A percentile compares a stretch with the other conserved stretches of the same genome.
Evolutionary conservation across 1,139 yeast species (phyloP).

Genomic region (Suhomyces choctaworum): DNA sequence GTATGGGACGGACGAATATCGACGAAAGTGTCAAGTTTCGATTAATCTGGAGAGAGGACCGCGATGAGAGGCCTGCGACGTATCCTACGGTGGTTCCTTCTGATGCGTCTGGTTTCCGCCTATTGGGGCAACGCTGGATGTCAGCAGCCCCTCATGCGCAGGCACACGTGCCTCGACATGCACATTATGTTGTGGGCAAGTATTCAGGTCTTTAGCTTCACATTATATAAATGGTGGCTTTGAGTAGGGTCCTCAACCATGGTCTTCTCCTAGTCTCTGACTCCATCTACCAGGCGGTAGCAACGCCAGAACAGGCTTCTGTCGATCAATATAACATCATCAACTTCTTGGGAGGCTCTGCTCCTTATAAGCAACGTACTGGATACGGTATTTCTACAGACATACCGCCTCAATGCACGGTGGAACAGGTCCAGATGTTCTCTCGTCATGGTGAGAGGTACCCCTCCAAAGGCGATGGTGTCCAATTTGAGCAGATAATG

Average conservation of each 20-base stretch:
- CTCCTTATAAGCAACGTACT: slow-evolving; percentile 37
- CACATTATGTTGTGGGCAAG: too few relatives aligned
- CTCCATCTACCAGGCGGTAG: slow-evolving; percentile 20
- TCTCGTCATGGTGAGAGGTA: slow-evolving; percentile 43
- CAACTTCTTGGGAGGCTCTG: slow-evolving; percentile 36
- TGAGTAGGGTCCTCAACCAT: background rate
- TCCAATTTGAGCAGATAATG: slow-evolving; percentile 23
- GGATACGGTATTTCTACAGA: slow-evolving; percentile 39
- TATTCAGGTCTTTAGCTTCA: too few relatives aligned
- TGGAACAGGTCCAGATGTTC: slow-evolving; percentile 38
- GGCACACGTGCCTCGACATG: background rate
- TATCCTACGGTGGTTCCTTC: background rate
- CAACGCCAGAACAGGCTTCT: slow-evolving; percentile 31
- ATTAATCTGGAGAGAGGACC: background rate
- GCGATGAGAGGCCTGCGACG: background rate
- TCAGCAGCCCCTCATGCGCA: background rate
- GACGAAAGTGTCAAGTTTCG: background rate
- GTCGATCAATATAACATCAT: slow-evolving; percentile 33
- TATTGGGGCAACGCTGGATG: background rate
- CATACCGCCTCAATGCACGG: slow-evolving; percentile 31
- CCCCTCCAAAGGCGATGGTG: slow-evolving; percentile 32
- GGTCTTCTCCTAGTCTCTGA: slow-evolving; percentile 1
- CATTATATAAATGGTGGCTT: background rate
- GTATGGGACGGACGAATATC: background rate
- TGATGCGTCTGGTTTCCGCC: background rate